These are phyloP conservation scores for Wickerhamomyces canadensis DNA, from an alignment of 805 yeast genomes.

Conservation along the genomic window DNA sequence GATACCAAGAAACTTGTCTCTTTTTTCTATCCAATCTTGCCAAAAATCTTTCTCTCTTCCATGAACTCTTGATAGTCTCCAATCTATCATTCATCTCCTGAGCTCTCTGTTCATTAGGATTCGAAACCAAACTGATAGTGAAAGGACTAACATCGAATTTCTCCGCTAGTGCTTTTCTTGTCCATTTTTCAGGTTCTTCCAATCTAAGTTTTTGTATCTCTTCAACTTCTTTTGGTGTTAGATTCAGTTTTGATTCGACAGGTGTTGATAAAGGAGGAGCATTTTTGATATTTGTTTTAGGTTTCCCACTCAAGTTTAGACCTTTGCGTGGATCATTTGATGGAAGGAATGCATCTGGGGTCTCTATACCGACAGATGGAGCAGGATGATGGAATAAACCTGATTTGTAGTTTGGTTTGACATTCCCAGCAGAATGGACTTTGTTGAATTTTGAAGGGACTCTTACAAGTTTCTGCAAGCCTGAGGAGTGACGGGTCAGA, in stretches of 20 bases:
- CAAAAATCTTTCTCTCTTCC: slow-evolving; percentile 42
- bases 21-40: slow-evolving; percentile 55
- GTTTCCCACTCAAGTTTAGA: slow-evolving; percentile 24
- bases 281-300: slow-evolving; percentile 20
- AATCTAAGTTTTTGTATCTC: slow-evolving; percentile 54
- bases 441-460: slow-evolving; percentile 58
- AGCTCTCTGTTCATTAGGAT: slow-evolving; percentile 33
- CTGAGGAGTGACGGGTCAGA: neutral
- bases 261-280: slow-evolving; percentile 35
- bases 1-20: slow-evolving; percentile 59
- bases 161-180: slow-evolving; percentile 55
- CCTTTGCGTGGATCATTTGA: slow-evolving; percentile 49
- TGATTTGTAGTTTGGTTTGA: slow-evolving; percentile 50
- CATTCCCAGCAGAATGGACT: slow-evolving; percentile 48
- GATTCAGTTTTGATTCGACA: slow-evolving; percentile 42
- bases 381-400: slow-evolving; percentile 61
- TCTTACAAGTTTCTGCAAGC: slow-evolving; percentile 12
- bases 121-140: slow-evolving; percentile 51
- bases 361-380: slow-evolving; percentile 52
- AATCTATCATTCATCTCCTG: slow-evolving; percentile 43
- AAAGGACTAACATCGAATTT: slow-evolving; percentile 48
- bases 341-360: slow-evolving; percentile 71
- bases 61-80: slow-evolving; percentile 36
- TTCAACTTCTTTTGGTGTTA: slow-evolving; percentile 50
- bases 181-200: slow-evolving; percentile 56